Conservation (phyloP, 352 stramenopile species). For the Phytopythium chamaehyphon region DNA sequence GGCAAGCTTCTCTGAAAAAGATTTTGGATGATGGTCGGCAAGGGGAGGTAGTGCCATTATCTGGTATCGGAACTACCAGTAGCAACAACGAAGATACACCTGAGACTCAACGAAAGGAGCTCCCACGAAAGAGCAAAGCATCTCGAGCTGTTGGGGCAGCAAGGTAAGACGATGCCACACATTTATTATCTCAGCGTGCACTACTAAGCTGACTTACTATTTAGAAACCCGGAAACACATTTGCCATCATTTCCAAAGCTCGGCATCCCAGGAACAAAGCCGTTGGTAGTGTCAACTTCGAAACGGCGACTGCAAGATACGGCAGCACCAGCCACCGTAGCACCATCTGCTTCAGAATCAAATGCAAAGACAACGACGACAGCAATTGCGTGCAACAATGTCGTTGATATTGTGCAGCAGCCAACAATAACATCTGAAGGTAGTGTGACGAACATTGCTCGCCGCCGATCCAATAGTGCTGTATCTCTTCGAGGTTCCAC, state of each 20-base stretch:
- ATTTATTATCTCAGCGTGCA: no score
- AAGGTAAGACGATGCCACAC: no score
- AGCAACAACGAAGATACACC: not conserved
- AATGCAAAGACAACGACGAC: not conserved
- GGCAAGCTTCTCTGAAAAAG: slow-evolving; percentile 57
- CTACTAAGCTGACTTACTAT: not conserved
- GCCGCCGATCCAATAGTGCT: not conserved
- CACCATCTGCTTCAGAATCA: slow-evolving; percentile 2
- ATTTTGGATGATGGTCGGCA: slow-evolving; percentile 40
- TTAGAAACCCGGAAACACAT: slow-evolving; percentile 9
- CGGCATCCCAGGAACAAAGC: slow-evolving; percentile 43
- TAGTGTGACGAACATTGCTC: not conserved
- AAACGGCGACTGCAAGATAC: slow-evolving; percentile 19
- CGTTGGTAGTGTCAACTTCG: slow-evolving; percentile 19
- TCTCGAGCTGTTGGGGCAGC: no score
- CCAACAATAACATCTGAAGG: not conserved
- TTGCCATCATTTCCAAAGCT: slow-evolving; percentile 51
- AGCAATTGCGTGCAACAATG: not conserved
- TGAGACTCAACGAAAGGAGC: not conserved
- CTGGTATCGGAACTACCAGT: not conserved
- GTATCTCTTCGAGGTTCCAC: not conserved
- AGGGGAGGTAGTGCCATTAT: slow-evolving; percentile 3
- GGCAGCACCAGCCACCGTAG: not conserved
- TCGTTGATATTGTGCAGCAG: not conserved
- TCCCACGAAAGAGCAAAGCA: not conserved